Evolutionary conservation across 495 filamentous ascomycete species (phyloP).

Genomic region (Penicillium canescens): DNA sequence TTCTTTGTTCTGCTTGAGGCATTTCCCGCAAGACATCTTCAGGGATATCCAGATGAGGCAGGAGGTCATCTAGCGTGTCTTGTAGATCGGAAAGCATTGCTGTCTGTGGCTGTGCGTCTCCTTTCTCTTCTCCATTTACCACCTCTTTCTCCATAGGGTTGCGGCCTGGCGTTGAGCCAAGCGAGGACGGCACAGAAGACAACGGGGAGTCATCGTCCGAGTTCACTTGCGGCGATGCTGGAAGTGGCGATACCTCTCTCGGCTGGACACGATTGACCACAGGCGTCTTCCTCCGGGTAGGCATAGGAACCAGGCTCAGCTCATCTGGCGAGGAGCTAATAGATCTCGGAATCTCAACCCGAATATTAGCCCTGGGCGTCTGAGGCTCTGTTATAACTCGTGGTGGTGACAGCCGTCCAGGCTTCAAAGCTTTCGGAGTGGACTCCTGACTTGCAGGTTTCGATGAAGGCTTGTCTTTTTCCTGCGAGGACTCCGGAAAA

Average conservation of each 20-base stretch:
- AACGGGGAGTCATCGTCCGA: constrained; percentile 40
- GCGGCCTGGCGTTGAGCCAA: constrained; percentile 13
- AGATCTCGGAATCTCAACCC: neutral
- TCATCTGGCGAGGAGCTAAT: constrained; percentile 33
- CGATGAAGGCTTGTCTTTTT: neutral
- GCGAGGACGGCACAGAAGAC: constrained; percentile 41
- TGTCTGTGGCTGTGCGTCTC: neutral
- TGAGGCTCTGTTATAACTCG: neutral
- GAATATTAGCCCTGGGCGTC: neutral
- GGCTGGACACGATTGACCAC: neutral
- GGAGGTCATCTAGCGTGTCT: constrained; percentile 15
- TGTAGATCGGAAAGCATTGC: neutral
- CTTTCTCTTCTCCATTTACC: neutral
- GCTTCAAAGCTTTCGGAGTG: constrained; percentile 8
- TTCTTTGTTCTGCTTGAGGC: constrained; percentile 36
- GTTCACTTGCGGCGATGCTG: neutral
- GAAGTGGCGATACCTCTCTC: neutral
- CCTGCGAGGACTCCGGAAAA: constrained; percentile 18
- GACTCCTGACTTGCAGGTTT: constrained; percentile 10
- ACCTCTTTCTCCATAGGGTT: constrained; percentile 4
- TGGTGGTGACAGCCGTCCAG: neutral
- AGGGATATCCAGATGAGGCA: constrained; percentile 28
- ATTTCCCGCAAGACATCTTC: constrained; percentile 34
- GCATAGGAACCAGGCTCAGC: constrained; percentile 22
- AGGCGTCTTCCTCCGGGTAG: constrained; percentile 10